Conservation (phyloP, 176 grass and related monocot genomes). For the Leersia perrieri region DNA sequence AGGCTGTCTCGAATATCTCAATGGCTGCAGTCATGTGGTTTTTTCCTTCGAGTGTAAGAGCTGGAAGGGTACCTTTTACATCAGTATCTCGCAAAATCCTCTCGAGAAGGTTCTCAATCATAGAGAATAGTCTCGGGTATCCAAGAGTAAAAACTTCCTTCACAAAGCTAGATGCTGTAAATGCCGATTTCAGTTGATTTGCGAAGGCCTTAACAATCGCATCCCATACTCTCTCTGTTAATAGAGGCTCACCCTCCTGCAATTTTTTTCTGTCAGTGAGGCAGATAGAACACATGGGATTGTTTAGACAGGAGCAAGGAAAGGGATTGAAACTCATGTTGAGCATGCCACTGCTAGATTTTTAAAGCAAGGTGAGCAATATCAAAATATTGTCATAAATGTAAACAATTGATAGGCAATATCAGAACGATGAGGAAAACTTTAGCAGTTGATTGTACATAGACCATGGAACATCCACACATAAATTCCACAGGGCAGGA, state of each 20-base stretch:
- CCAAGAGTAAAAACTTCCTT: slow-evolving; percentile 99
- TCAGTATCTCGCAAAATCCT: slow-evolving; percentile 87
- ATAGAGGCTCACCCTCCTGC: slow-evolving; percentile 91
- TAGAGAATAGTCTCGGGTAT: slow-evolving; percentile 85
- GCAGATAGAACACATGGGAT: not conserved
- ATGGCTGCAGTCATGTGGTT: slow-evolving; percentile 77
- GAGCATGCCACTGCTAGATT: not conserved
- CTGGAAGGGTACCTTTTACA: slow-evolving; percentile 90
- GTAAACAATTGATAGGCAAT: not conserved
- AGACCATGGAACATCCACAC: not conserved
- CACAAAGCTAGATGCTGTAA: slow-evolving; percentile 92
- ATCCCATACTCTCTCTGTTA: slow-evolving; percentile 98
- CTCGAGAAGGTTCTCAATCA: slow-evolving; percentile 93
- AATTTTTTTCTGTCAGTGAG: slow-evolving; percentile 11
- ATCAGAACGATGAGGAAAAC: not conserved
- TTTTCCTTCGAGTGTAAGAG: slow-evolving; percentile 72
- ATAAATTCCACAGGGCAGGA: not conserved
- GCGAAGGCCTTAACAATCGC: slow-evolving; percentile 95
- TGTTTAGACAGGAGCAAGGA: slow-evolving; percentile 3
- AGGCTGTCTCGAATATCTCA: slow-evolving; percentile 80
- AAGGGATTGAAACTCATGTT: not conserved
- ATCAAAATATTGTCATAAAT: not conserved
- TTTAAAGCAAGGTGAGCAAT: not conserved
- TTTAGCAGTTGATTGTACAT: not conserved
- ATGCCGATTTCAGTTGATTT: slow-evolving; percentile 89